Evolutionary conservation across 352 stramenopile genomes (phyloP), one percentile per base, ranked within the genome.

Genomic region (Globisporangium canariense): DNA sequence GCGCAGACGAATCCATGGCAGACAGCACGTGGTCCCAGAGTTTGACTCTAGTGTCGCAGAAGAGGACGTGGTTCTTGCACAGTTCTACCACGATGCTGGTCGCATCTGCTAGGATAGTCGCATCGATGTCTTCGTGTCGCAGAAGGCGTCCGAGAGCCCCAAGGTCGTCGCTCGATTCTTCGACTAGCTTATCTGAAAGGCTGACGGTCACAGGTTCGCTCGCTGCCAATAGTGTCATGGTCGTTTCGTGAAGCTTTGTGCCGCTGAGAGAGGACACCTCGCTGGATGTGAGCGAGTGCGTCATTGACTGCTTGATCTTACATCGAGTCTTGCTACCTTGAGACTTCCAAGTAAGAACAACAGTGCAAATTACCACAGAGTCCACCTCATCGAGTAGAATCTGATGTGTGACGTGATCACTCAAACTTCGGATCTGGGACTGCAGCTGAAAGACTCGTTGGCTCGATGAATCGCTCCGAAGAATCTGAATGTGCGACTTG

Each of bases 1-100:
- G 52, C 20, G 45, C 8, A 4, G 58, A 52, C 1, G 56, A 57
- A 18, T 56, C 56, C 59, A 76, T 63, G 7, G 54, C 60, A 0
- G 66, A 47, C 11, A 78, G 18, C 2, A 78, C 46, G 50, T 76
- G 66, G 13, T 53, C 30, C 45, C 60, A 56, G 11, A 78, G 41
- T 38, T 34, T 20, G 22, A 76, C 25, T 14, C 28, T 9, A 0
- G 45, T 8, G 20, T 63, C 45, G 9, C 59, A 66, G 40, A 78
- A 78, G 34, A 78, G 66, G 18, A 6, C n/a, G 14, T 69, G 54
- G 49, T 50, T 75, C 45, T 76, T 74, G 56, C 49, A 60, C 10
- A 78, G 51, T 30, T 78, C 69, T 9, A 62, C 53, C 4, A 78
- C 64, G 36, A 78, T 74, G 3, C 56, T 60, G 4, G 69, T 36